phyloP scores from a whole-genome alignment of 345 rosid species.

The Microthlaspi erraticum region DNA sequence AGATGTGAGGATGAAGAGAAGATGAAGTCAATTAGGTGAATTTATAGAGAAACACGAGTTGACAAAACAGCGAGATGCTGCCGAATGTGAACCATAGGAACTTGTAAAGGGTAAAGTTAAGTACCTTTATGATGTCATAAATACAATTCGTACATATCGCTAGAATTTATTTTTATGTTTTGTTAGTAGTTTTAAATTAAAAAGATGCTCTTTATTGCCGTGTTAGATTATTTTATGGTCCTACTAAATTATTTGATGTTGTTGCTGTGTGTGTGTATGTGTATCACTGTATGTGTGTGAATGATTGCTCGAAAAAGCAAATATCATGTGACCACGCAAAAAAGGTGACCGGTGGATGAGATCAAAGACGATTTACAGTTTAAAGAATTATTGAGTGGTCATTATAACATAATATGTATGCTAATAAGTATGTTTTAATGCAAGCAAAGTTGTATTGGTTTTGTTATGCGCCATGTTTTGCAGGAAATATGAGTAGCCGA shows the following conservation, averaged over 20 bases:
- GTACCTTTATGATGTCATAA: slow-evolving; percentile 19
- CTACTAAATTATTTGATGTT: slow-evolving; percentile 42
- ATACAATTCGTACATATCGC: slow-evolving; percentile 19
- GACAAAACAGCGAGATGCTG: slow-evolving; percentile 34
- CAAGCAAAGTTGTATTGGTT: neutral
- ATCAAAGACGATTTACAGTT: slow-evolving; percentile 9
- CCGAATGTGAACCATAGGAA: slow-evolving; percentile 42
- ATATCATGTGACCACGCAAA: slow-evolving; percentile 27
- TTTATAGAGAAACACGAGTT: slow-evolving; percentile 44
- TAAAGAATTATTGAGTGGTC: neutral
- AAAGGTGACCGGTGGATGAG: slow-evolving; percentile 15
- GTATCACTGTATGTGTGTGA: slow-evolving; percentile 32
- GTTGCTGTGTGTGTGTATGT: neutral
- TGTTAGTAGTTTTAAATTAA: neutral
- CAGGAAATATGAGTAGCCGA: slow-evolving; percentile 30
- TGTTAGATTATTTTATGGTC: slow-evolving; percentile 28
- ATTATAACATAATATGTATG: neutral
- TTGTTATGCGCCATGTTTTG: slow-evolving; percentile 13
- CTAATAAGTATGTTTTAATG: neutral
- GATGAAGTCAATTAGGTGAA: slow-evolving; percentile 29
- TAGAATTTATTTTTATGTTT: slow-evolving; percentile 4
- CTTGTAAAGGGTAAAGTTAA: slow-evolving; percentile 22
- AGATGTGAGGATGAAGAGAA: slow-evolving; percentile 34
- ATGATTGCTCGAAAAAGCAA: slow-evolving; percentile 41
- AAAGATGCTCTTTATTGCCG: slow-evolving; percentile 33